A percentile compares a stretch with the other conserved stretches of the same genome.
Conservation (phyloP, 176 grass and related monocot genomes). For the Avena insularis region DNA sequence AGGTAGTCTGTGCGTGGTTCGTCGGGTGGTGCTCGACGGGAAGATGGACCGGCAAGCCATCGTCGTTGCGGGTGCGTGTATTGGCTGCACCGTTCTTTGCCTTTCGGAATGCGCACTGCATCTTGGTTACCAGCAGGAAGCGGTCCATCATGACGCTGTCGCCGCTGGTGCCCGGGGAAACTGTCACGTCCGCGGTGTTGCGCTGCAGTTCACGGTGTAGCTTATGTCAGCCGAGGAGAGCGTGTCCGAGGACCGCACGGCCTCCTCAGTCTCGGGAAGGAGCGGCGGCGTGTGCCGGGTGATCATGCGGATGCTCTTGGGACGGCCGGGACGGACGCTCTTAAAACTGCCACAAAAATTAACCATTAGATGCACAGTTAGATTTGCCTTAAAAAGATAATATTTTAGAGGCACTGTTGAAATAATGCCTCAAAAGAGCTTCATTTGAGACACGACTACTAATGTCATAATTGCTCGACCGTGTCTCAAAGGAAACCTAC, state of each 20-base stretch:
- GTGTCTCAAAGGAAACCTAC: no score
- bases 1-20: neutral
- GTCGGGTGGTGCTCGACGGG: conserved; percentile 28
- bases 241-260: conserved; percentile 62
- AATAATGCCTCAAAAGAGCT: no score
- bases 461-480: no score
- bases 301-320: conserved; percentile 71
- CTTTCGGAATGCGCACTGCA: conserved; percentile 69
- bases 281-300: conserved; percentile 44
- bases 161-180: conserved; percentile 1
- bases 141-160: conserved; percentile 75
- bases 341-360: no score
- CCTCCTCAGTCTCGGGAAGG: conserved; percentile 34
- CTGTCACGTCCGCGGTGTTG: neutral
- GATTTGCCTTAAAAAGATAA: no score
- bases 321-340: conserved; percentile 47
- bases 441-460: no score
- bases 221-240: conserved; percentile 67
- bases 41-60: conserved; percentile 3
- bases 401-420: no score
- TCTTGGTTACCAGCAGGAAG: conserved; percentile 78
- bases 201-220: conserved; percentile 82
- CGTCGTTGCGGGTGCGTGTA: neutral
- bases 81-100: neutral
- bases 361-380: no score